Percentiles rank a stretch among this genome's conserved stretches.
Conservation (phyloP, 208 protist genomes). For the Leishmania guyanensis region DNA sequence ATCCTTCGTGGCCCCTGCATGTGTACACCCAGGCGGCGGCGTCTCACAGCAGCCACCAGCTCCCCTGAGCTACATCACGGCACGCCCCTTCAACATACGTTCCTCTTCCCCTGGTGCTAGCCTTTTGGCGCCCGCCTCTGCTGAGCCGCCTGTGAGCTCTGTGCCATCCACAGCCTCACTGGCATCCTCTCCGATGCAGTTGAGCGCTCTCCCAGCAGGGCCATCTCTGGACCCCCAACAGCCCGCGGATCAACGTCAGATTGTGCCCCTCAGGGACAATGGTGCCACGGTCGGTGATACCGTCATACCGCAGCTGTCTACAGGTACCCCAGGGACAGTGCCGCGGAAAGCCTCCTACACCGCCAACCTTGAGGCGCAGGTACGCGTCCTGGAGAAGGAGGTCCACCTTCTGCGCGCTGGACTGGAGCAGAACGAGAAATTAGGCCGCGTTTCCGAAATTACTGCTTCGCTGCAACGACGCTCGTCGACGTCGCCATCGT, state of each 20-base stretch:
- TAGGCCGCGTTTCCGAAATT: slow-evolving; percentile 2
- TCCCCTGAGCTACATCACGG: background rate
- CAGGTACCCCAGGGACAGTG: background rate
- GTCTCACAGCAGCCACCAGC: too few relatives aligned
- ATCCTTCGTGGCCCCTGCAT: background rate
- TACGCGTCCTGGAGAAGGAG: slow-evolving; percentile 61
- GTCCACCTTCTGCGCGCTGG: slow-evolving; percentile 48
- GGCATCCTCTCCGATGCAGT: background rate
- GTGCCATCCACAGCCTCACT: background rate
- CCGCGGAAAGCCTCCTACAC: slow-evolving; percentile 15
- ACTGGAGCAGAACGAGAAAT: slow-evolving; percentile 16
- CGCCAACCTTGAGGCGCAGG: slow-evolving; percentile 53
- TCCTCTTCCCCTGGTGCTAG: background rate
- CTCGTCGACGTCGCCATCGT: background rate
- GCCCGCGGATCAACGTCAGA: background rate
- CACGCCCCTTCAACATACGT: background rate
- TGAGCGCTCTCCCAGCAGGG: background rate
- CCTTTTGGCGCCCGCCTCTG: background rate
- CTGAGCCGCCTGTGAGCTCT: background rate
- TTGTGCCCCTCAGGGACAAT: slow-evolving; percentile 2
- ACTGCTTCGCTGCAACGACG: background rate
- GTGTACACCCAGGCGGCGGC: background rate
- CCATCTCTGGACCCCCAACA: background rate
- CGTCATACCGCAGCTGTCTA: background rate
- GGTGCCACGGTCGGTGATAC: background rate